Evolutionary conservation across 73 alveolate species (phyloP).

Genomic region (Paramecium octaurelia): DNA sequence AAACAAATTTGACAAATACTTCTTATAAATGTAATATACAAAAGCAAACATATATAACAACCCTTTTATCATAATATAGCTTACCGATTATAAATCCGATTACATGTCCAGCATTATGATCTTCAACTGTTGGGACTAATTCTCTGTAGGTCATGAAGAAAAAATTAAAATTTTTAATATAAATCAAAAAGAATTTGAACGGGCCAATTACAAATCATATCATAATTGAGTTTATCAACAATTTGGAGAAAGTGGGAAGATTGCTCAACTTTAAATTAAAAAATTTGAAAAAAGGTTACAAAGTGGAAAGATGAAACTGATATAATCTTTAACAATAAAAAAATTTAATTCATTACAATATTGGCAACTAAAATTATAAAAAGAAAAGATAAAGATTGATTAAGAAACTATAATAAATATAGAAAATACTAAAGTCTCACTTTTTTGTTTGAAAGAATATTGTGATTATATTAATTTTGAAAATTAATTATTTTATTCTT

Average conservation of each 20-base stretch:
- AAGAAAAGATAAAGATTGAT: no score
- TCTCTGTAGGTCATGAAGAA: neutral
- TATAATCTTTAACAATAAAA: neutral
- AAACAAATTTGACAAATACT: neutral
- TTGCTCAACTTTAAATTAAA: neutral
- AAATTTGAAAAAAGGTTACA: neutral
- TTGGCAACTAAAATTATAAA: no score
- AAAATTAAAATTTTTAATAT: neutral
- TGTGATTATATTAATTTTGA: no score
- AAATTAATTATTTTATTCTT: no score
- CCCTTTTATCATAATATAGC: neutral
- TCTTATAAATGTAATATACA: constrained; percentile 13
- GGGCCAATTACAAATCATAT: neutral
- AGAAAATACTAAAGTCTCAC: no score
- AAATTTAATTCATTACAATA: no score
- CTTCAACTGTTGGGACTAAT: neutral
- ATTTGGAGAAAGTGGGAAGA: neutral
- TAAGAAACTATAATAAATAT: no score
- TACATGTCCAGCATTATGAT: constrained; percentile 41
- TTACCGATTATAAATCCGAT: constrained; percentile 30
- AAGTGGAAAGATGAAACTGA: no score
- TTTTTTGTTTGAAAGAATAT: no score
- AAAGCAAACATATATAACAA: constrained; percentile 30
- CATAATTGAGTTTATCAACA: neutral
- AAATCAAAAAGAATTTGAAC: neutral